Percentiles rank a stretch among this genome's conserved stretches.
Conservation (phyloP, 768 basidiomycete genomes). For the Flagelloscypha sp. region DNA sequence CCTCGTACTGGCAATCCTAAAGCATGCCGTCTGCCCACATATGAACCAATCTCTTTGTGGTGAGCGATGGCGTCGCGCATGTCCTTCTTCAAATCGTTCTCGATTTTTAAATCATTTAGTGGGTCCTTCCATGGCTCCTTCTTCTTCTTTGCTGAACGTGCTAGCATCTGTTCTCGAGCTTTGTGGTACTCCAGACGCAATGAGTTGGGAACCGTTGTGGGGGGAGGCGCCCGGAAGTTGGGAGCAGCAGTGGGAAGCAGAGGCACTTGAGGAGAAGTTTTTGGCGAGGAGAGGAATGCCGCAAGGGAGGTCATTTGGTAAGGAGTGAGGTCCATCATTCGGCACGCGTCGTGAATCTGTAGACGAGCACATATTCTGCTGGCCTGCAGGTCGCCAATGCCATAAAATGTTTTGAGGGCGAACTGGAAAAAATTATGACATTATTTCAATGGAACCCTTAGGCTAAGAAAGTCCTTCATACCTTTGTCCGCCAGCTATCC, state of each 20-base stretch:
- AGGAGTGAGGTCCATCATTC: slow-evolving; percentile 74
- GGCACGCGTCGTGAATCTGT: slow-evolving; percentile 81
- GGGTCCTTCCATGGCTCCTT: slow-evolving; percentile 37
- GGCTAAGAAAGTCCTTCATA: slow-evolving; percentile 26
- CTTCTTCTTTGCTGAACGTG: slow-evolving; percentile 22
- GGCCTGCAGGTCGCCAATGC: slow-evolving; percentile 70
- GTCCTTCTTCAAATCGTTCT: slow-evolving; percentile 75
- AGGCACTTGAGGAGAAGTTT: slow-evolving; percentile 60
- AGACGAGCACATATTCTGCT: slow-evolving; percentile 84
- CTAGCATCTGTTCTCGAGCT: slow-evolving; percentile 9
- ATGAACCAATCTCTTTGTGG: slow-evolving; percentile 89
- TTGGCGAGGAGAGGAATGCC: slow-evolving; percentile 87
- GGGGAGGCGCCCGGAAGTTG: slow-evolving; percentile 39
- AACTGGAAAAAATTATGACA: slow-evolving; percentile 39
- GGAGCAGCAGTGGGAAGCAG: slow-evolving; percentile 58
- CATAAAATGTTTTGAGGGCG: slow-evolving; percentile 88
- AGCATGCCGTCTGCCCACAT: slow-evolving; percentile 87
- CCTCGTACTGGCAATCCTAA: slow-evolving; percentile 92
- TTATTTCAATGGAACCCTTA: slow-evolving; percentile 2
- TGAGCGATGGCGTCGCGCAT: slow-evolving; percentile 89
- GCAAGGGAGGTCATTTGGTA: slow-evolving; percentile 87
- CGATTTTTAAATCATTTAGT: slow-evolving; percentile 71
- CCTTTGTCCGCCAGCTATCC: slow-evolving; percentile 70
- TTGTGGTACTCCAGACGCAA: slow-evolving; percentile 34
- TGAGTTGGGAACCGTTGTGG: slow-evolving; percentile 29